Evolutionary conservation across 768 basidiomycete genomes (phyloP).

Genomic region (Phylloporus scabripes): DNA sequence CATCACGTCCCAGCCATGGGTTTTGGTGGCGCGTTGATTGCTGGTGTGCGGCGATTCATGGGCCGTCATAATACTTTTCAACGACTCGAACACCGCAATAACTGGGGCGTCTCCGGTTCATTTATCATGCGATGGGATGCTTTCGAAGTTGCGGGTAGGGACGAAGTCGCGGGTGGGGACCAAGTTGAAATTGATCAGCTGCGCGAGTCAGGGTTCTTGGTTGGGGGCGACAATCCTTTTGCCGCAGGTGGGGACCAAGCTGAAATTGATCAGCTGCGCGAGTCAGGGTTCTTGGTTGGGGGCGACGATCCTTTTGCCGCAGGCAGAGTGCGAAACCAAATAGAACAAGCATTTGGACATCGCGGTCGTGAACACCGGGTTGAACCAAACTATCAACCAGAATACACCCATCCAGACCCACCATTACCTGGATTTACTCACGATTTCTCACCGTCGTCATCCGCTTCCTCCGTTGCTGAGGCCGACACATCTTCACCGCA

Average conservation of each 20-base stretch:
- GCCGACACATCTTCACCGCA: conserved; percentile 33
- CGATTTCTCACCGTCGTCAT: conserved; percentile 48
- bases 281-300: conserved; percentile 15
- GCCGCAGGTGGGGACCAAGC: no score
- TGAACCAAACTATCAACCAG: conserved; percentile 44
- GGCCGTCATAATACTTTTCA: conserved; percentile 9
- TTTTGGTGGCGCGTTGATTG: conserved; percentile 58
- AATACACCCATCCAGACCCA: conserved; percentile 60
- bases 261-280: conserved; percentile 15
- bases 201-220: conserved; percentile 16
- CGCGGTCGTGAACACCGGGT: conserved; percentile 9
- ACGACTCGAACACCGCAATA: conserved; percentile 11
- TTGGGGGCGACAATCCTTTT: conserved; percentile 9
- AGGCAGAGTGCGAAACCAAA: conserved; percentile 15
- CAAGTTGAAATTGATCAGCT: conserved; percentile 10
- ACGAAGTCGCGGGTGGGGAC: no score
- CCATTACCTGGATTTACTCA: conserved; percentile 61
- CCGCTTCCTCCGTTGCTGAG: conserved; percentile 30
- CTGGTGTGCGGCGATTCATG: conserved; percentile 33
- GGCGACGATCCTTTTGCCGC: conserved; percentile 2
- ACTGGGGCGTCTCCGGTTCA: conserved; percentile 24
- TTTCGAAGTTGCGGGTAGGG: conserved; percentile 14
- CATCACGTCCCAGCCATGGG: conserved; percentile 57
- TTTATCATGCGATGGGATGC: conserved; percentile 30
- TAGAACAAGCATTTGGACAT: conserved; percentile 23